These are phyloP conservation scores for Fusarium sp. DNA, from an alignment of 2,329 filamentous ascomycete genomes.

Conservation along the genomic window DNA sequence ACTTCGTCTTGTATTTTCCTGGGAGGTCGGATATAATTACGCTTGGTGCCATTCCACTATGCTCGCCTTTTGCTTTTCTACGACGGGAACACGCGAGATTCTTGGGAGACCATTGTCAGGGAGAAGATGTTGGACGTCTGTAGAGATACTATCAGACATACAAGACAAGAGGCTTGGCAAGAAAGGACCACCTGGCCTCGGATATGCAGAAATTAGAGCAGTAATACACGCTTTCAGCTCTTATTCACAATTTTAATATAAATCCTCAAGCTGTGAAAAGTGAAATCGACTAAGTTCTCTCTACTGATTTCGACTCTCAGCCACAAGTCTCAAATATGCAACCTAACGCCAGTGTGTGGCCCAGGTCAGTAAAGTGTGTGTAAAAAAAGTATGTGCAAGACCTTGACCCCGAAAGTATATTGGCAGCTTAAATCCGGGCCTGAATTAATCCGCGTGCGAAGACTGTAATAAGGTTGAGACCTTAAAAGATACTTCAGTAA, in stretches of 20 bases:
- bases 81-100: too few relatives aligned
- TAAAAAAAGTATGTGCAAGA: not conserved
- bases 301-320: too few relatives aligned
- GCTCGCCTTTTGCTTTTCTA: too few relatives aligned
- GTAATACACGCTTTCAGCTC: fast-evolving
- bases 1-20: too few relatives aligned
- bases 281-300: fast-evolving
- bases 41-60: too few relatives aligned
- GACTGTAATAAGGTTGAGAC: not conserved
- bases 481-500: not conserved
- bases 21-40: too few relatives aligned
- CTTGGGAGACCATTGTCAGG: too few relatives aligned
- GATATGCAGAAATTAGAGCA: not conserved
- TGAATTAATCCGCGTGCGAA: too few relatives aligned
- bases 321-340: not conserved
- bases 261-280: not conserved
- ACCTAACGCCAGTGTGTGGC: not conserved
- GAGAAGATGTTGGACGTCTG: not conserved
- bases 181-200: not conserved
- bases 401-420: not conserved
- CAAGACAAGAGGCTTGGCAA: not conserved
- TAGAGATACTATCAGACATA: not conserved
- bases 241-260: fast-evolving
- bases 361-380: fast-evolving
- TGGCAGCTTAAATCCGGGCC: fast-evolving